A percentile compares a stretch with the other conserved stretches of the same genome.
These are phyloP conservation scores for Tylopilus vinaceipallidus DNA, from an alignment of 768 basidiomycete species.

Conservation along the genomic window DNA sequence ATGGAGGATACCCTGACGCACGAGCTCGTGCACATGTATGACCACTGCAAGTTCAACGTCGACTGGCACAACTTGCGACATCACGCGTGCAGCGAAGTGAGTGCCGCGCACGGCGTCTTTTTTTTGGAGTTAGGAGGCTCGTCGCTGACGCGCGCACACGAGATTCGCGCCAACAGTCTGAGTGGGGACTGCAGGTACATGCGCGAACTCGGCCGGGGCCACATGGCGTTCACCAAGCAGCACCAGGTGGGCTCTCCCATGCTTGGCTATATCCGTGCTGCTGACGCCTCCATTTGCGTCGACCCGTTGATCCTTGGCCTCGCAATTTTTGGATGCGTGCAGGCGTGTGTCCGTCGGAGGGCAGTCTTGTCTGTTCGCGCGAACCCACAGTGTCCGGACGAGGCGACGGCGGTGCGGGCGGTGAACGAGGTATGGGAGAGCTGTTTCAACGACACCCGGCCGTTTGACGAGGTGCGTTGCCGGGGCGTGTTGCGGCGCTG, in stretches of 20 bases:
- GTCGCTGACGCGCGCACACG: conserved; percentile 1
- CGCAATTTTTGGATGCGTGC: conserved; percentile 3
- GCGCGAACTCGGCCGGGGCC: conserved; percentile 76
- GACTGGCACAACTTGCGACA: conserved; percentile 89
- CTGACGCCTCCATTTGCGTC: conserved; percentile 8
- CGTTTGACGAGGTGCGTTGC: conserved; percentile 86
- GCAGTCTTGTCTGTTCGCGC: conserved; percentile 78
- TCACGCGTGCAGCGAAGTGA: conserved; percentile 95
- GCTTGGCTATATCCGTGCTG: conserved; percentile 9
- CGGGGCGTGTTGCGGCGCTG: neutral
- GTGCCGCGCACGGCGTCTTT: conserved; percentile 21
- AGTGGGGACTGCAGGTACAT: conserved; percentile 91
- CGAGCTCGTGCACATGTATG: conserved; percentile 93
- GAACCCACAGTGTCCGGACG: conserved; percentile 78
- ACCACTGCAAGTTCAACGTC: conserved; percentile 92
- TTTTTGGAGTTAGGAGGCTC: neutral
- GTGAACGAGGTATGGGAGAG: conserved; percentile 98
- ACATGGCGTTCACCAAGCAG: conserved; percentile 83
- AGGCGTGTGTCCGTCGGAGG: conserved; percentile 90
- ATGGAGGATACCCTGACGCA: conserved; percentile 94
- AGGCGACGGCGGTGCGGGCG: conserved; percentile 76
- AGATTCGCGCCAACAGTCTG: conserved; percentile 95
- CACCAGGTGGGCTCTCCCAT: conserved; percentile 67
- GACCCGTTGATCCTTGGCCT: conserved; percentile 2
- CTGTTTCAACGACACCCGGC: conserved; percentile 92